These are phyloP conservation scores for Sungouiella thailandica DNA, from an alignment of 805 yeast genomes.

Conservation along the genomic window DNA sequence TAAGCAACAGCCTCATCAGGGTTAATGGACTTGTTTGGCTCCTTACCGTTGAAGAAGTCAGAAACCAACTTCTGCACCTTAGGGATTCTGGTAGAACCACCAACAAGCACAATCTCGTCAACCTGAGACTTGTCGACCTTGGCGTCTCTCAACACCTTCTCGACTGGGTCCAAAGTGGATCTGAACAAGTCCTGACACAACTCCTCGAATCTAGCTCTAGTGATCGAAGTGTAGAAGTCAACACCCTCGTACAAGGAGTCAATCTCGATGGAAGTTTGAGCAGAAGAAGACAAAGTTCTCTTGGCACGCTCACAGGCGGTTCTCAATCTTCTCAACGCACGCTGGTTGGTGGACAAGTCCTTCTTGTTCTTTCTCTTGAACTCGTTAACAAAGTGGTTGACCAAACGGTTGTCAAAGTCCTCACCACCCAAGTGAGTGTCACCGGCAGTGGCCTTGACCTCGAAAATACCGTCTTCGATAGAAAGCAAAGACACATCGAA, in stretches of 20 bases:
- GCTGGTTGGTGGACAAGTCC: conserved; percentile 74
- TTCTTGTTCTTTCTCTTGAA: conserved; percentile 91
- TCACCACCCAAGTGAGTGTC: conserved; percentile 98
- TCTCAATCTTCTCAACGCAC: conserved; percentile 69
- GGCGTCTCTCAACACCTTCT: conserved; percentile 42
- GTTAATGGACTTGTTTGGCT: conserved; percentile 45
- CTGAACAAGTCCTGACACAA: conserved; percentile 41
- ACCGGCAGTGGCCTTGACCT: conserved; percentile 69
- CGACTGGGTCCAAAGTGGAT: conserved; percentile 44
- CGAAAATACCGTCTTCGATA: conserved; percentile 45
- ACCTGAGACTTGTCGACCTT: conserved; percentile 41
- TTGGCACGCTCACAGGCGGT: conserved; percentile 47
- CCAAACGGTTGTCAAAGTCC: conserved; percentile 88
- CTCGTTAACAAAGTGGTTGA: conserved; percentile 83
- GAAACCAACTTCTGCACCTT: conserved; percentile 46
- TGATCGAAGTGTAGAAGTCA: conserved; percentile 42
- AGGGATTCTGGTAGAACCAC: conserved; percentile 49
- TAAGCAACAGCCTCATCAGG: conserved; percentile 49
- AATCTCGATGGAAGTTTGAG: conserved; percentile 41
- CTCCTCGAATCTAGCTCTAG: conserved; percentile 47
- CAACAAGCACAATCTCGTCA: conserved; percentile 44
- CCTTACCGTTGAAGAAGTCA: conserved; percentile 42
- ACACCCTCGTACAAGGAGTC: conserved; percentile 46
- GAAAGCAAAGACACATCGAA: conserved; percentile 45
- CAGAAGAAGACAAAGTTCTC: conserved; percentile 40